Evolutionary conservation across 1,284 basidiomycete genomes (phyloP).

Genomic region (Rhodofomes roseus): DNA sequence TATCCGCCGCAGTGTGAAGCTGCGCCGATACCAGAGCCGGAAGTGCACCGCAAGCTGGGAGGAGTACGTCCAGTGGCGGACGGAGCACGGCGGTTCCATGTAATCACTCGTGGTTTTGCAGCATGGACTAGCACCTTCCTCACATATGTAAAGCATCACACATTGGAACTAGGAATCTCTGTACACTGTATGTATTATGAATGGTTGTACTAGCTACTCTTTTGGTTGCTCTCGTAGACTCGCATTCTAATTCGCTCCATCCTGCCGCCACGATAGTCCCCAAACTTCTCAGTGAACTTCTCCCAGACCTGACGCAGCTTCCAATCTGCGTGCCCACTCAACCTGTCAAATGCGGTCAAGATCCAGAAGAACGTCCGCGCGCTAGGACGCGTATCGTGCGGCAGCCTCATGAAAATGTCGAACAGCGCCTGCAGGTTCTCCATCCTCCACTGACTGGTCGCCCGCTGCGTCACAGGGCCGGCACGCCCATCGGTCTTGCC

Average conservation of each 20-base stretch:
- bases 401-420: constrained; percentile 51
- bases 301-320: constrained; percentile 53
- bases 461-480: not conserved
- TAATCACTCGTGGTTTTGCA: constrained; percentile 3
- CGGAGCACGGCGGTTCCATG: constrained; percentile 37
- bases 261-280: constrained; percentile 45
- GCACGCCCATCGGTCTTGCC: not conserved
- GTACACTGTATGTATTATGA: constrained; percentile 1
- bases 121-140: not conserved
- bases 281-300: constrained; percentile 50
- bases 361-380: constrained; percentile 59
- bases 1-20: constrained; percentile 70
- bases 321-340: constrained; percentile 45
- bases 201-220: not conserved
- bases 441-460: constrained; percentile 44
- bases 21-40: constrained; percentile 85
- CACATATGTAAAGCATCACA: not conserved
- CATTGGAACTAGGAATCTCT: not conserved
- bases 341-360: constrained; percentile 54
- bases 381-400: constrained; percentile 38
- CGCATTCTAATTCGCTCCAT: constrained; percentile 30
- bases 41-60: constrained; percentile 71
- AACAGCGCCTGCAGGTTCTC: constrained; percentile 54
- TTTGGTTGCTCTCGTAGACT: constrained; percentile 17
- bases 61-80: constrained; percentile 76